phyloP scores from a whole-genome alignment of 1,139 yeast species.

The Petasospora fabianii region DNA sequence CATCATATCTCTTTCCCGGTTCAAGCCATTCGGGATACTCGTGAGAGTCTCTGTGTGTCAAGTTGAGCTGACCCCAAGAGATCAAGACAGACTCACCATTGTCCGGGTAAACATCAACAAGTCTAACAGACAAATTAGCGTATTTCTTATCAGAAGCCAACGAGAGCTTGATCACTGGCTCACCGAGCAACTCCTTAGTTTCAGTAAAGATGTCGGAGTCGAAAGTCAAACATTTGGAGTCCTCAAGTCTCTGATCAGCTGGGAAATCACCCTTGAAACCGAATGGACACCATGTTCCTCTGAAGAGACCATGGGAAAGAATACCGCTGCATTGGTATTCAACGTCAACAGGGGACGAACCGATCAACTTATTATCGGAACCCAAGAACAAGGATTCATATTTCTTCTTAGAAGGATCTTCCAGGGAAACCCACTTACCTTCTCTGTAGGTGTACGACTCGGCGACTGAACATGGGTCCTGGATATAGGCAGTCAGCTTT shows the following conservation, averaged over 20 bases:
- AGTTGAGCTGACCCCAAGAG: constrained; percentile 42
- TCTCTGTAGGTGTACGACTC: constrained; percentile 34
- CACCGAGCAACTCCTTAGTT: constrained; percentile 32
- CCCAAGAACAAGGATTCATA: constrained; percentile 10
- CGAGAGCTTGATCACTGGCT: constrained; percentile 32
- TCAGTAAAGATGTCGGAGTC: constrained; percentile 29
- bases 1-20: constrained; percentile 31
- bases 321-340: constrained; percentile 26
- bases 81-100: constrained; percentile 32
- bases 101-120: constrained; percentile 34
- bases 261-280: constrained; percentile 43
- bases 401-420: constrained; percentile 16
- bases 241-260: constrained; percentile 39
- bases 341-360: neutral
- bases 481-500: constrained; percentile 37
- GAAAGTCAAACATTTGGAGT: constrained; percentile 34
- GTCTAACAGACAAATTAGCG: constrained; percentile 36
- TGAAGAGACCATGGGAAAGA: constrained; percentile 37
- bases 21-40: constrained; percentile 35
- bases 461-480: constrained; percentile 34
- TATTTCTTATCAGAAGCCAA: constrained; percentile 34
- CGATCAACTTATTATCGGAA: constrained; percentile 17
- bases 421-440: constrained; percentile 36
- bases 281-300: constrained; percentile 43
- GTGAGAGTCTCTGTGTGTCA: constrained; percentile 37